These are phyloP conservation scores for Yamadazyma epiphylla DNA, from an alignment of 1,139 yeast species.

Conservation along the genomic window DNA sequence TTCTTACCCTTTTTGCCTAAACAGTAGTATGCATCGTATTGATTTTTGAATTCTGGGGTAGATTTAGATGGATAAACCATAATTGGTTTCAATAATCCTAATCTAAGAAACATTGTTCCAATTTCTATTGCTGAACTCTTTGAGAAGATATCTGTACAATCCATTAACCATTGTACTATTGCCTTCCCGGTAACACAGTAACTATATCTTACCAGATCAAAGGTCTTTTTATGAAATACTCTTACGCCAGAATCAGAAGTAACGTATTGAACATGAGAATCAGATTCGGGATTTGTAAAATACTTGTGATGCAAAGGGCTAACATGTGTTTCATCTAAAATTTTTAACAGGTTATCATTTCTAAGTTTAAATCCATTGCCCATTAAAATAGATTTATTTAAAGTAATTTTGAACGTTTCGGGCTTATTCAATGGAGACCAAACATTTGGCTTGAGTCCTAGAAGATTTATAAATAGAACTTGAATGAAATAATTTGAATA, in stretches of 20 bases:
- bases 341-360: not conserved
- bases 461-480: constrained; percentile 56
- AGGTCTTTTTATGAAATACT: constrained; percentile 39
- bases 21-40: constrained; percentile 15
- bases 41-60: not conserved
- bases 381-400: constrained; percentile 4
- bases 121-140: constrained; percentile 59
- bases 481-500: constrained; percentile 65
- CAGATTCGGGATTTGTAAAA: constrained; percentile 88
- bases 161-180: constrained; percentile 82
- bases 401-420: constrained; percentile 13
- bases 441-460: constrained; percentile 67
- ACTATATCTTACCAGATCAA: constrained; percentile 16
- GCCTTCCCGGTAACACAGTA: constrained; percentile 73
- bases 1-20: constrained; percentile 18
- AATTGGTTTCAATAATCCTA: constrained; percentile 37
- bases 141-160: constrained; percentile 72
- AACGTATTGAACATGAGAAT: constrained; percentile 75
- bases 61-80: constrained; percentile 9
- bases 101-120: constrained; percentile 51
- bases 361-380: not conserved
- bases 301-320: constrained; percentile 77
- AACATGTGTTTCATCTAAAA: constrained; percentile 4
- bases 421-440: constrained; percentile 55
- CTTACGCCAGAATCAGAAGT: constrained; percentile 67